Evolutionary conservation across 2,329 filamentous ascomycete species (phyloP), one percentile per base, ranked within the genome.

Genomic region (Fusarium tupiense): DNA sequence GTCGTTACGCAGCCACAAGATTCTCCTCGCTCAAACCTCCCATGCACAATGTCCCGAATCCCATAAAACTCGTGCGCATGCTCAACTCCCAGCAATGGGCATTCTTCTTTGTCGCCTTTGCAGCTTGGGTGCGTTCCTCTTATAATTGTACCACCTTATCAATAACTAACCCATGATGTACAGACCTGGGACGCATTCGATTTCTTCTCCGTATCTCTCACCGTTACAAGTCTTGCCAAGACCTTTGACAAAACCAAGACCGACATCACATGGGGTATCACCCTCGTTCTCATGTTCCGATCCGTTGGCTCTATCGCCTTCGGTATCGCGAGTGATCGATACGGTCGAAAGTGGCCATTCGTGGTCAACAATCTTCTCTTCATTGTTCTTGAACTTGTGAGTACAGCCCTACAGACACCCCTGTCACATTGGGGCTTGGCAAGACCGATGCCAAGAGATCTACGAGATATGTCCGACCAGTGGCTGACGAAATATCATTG

Each of bases 321-420:
- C 61, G 89, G 89, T 70, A 83, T 89, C 33, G 86, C 86, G 1
- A 82, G 86, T 26, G 89, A 91, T 81, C 84, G 87, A 41, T 91
- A 88, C 72, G 89, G 89, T 9, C 83, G 89, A 54, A 90, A 89
- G 78, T 94, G 92, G 91, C 92, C 92, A 3, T 94, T 95, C 84
- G 87, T 95, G 20, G 79, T 92, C 67, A 95, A 95, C 83, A 93
- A 94, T 82, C 69, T 94, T 29, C 85, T 95, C 26, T 90, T 95
- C 67, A 91, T 93, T 43, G 80, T 91, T 11, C 86, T 95, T 16
- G 92, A 95, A 81, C 86, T 95, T 77, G 92, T 91, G 78, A 83
- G 85, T 80, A 40, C 58, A 41, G 24, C 49, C 41, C 43, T 57
- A 35, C 6, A 24, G 29, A 19, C 4, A 66, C 17, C 31, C 58